phyloP scores from a whole-genome alignment of 148 eudicot genomes.

The Fagopyrum esculentum region DNA sequence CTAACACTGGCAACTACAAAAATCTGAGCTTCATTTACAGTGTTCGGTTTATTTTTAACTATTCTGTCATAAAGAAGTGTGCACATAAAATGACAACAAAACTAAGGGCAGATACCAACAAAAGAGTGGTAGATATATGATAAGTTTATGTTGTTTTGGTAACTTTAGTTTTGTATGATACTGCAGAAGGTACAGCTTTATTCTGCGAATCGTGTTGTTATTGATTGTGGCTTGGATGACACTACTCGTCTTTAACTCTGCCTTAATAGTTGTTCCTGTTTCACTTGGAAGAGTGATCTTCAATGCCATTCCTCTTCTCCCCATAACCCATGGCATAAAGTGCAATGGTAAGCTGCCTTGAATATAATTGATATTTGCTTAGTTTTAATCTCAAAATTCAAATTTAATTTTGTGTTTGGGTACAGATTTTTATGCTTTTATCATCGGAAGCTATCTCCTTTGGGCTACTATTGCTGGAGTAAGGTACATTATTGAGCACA shows the following conservation, averaged over 20 bases:
- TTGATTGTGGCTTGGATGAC: constrained; percentile 98
- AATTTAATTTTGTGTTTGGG: background rate
- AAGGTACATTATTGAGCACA: constrained; percentile 71
- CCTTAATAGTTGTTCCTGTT: constrained; percentile 67
- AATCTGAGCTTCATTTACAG: background rate
- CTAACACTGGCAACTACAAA: background rate
- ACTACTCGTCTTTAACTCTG: constrained; percentile 72
- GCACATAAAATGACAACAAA: background rate
- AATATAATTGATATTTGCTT: constrained; percentile 3
- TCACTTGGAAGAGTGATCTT: constrained; percentile 77
- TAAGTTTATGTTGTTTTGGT: background rate
- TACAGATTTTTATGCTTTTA: constrained; percentile 87
- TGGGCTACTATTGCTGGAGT: constrained; percentile 89
- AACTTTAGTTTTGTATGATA: background rate
- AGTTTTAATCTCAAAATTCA: background rate
- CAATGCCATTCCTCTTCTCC: constrained; percentile 75
- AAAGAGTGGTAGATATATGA: background rate
- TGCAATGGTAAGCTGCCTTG: constrained; percentile 61
- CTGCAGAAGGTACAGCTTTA: constrained; percentile 72
- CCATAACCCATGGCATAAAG: constrained; percentile 87
- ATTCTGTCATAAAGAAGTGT: background rate
- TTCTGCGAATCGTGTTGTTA: constrained; percentile 73
- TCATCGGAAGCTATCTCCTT: constrained; percentile 89
- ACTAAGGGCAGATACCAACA: background rate
- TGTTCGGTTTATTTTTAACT: background rate